Evolutionary conservation across 2,329 filamentous ascomycete genomes (phyloP).

Genomic region (Aspergillus alliaceus): DNA sequence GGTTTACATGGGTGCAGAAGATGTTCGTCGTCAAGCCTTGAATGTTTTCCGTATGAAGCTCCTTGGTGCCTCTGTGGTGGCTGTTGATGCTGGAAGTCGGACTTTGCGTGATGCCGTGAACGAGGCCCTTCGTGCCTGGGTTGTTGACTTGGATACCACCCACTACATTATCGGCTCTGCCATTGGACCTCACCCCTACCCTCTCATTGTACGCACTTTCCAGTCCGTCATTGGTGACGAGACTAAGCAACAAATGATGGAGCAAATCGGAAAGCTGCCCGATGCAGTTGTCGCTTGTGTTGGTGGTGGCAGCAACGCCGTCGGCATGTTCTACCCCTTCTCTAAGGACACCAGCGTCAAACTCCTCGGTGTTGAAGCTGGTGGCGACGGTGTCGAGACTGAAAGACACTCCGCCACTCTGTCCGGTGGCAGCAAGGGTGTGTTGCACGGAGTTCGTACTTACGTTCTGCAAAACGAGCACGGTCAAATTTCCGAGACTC

Average conservation of each 20-base stretch:
- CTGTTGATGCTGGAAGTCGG: constrained; percentile 85
- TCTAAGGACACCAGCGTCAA: constrained; percentile 80
- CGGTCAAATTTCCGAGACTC: constrained; percentile 91
- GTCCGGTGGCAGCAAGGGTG: constrained; percentile 81
- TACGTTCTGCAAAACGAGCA: constrained; percentile 92
- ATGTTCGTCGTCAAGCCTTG: constrained; percentile 90
- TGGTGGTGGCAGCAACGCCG: constrained; percentile 90
- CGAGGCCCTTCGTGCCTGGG: constrained; percentile 92
- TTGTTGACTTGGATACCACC: constrained; percentile 85
- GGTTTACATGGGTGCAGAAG: constrained; percentile 97
- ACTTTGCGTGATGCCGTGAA: constrained; percentile 89
- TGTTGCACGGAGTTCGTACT: constrained; percentile 92
- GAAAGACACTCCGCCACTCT: constrained; percentile 83
- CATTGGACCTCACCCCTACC: constrained; percentile 96
- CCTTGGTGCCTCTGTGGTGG: constrained; percentile 86
- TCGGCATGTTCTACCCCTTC: constrained; percentile 98
- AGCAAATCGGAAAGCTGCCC: constrained; percentile 81
- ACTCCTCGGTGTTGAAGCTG: constrained; percentile 90
- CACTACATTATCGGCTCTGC: constrained; percentile 98
- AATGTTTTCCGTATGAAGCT: constrained; percentile 99
- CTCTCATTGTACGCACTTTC: constrained; percentile 94
- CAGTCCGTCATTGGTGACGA: constrained; percentile 95
- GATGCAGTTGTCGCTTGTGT: constrained; percentile 97
- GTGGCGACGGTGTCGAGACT: constrained; percentile 88
- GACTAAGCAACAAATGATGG: constrained; percentile 87